Evolutionary conservation across 495 filamentous ascomycete genomes (phyloP).

Genomic region (Apiosordaria backusii): DNA sequence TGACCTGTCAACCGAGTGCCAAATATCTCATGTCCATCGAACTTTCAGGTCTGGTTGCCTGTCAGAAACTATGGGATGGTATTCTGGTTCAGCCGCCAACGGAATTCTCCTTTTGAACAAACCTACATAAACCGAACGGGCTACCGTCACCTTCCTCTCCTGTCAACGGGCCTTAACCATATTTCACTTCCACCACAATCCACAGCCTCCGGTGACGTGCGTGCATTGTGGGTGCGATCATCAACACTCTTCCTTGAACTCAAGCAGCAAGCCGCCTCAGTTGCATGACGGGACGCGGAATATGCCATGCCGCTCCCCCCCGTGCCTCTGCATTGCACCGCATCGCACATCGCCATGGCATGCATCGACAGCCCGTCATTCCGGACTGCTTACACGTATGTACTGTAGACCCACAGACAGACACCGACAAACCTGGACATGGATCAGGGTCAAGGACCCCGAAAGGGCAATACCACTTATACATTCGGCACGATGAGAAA

Average conservation of each 20-base stretch:
- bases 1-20: not conserved
- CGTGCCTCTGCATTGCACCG: not conserved
- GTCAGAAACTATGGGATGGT: not conserved
- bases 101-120: not conserved
- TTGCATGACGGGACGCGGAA: not conserved
- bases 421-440: not conserved
- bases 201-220: not conserved
- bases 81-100: not conserved
- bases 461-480: not conserved
- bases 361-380: not conserved
- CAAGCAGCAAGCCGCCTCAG: not conserved
- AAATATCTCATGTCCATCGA: not conserved
- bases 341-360: not conserved
- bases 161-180: constrained; percentile 12
- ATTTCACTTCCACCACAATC: not conserved
- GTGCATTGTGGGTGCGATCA: too few relatives aligned
- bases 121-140: not conserved
- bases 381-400: not conserved
- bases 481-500: too few relatives aligned
- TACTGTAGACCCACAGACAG: not conserved
- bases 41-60: not conserved
- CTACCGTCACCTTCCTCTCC: constrained; percentile 23
- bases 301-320: not conserved
- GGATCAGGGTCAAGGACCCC: not conserved
- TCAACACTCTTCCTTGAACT: not conserved